Base-by-base conservation (phyloP, 2,329 filamentous ascomycete genomes). In the Botrytis deweyae region DNA sequence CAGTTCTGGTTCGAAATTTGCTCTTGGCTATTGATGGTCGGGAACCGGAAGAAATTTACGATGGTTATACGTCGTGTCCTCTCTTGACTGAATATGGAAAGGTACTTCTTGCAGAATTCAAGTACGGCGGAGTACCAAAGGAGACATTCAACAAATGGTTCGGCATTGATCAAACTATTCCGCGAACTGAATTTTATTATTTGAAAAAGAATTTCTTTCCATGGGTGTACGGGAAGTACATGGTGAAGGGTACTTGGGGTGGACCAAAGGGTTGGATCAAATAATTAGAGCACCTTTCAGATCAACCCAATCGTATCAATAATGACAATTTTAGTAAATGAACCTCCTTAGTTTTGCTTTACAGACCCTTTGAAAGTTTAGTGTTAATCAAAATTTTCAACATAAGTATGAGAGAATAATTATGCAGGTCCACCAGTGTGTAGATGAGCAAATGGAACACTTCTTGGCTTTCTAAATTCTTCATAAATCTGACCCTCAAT, bases 131-230 rank as follows among this genome's bases (percentile, higher is more conserved):
- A 14, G 84, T 84, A 76, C 88, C 89, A 10, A 89, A 90, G 79
- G 89, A 91, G 83, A 90, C 89, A 0, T 91, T 91, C 75, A 84
- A 82, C 7, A 81, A 83, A 4, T 82, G 81, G 79, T 81, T 90
- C 22, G 88, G 88, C 0, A 83, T 90, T 10, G 88, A 91, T 77
- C 89, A 91, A 80, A 85, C 80, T 0, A 81, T 81, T 16, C 89
- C 89, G 2, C 84, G 88, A 5, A 84, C 86, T 5, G 82, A 86
- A 0, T 91, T 91, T 78, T 91, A 89, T 76, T 83, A 90, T 77
- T 77, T 91, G 63, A 91, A 91, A 84, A 91, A 89, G 82, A 86
- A 90, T 78, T 91, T 91, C 78, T 91, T 91, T 81, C 89, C 89
- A 0, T 91, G 89, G 89, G 89, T 91, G 4, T 91, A 91, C 81